Evolutionary conservation across 2,329 filamentous ascomycete species (phyloP).

Genomic region (Aspergillus tanneri): DNA sequence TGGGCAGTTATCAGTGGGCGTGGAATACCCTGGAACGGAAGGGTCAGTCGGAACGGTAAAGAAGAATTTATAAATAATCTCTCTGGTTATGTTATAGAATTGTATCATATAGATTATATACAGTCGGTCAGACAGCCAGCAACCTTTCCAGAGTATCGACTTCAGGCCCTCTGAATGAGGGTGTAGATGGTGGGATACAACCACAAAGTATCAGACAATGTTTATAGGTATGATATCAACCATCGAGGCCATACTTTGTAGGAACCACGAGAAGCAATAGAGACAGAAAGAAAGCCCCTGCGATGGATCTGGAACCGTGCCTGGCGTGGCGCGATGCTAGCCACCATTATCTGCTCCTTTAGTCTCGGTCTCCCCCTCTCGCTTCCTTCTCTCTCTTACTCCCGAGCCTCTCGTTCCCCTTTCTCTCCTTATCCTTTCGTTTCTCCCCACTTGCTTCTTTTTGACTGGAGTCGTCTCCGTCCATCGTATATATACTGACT

Average conservation of each 20-base stretch:
- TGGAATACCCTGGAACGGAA: slow-evolving; percentile 67
- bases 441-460: neutral
- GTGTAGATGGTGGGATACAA: no score
- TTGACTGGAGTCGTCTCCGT: neutral
- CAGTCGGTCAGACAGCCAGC: neutral
- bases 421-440: neutral
- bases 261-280: no score
- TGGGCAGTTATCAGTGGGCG: slow-evolving; percentile 89
- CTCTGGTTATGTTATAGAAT: neutral
- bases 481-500: neutral
- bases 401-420: neutral
- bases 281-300: no score
- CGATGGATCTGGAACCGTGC: slow-evolving; percentile 8
- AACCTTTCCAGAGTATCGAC: no score
- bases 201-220: no score
- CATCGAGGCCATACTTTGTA: no score
- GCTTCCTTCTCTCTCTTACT: neutral
- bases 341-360: neutral
- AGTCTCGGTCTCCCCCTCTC: slow-evolving; percentile 9
- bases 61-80: neutral
- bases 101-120: slow-evolving; percentile 17
- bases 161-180: no score
- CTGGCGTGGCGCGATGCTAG: slow-evolving; percentile 19
- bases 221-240: no score
- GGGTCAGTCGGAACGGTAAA: slow-evolving; percentile 17